Conservation (phyloP, 345 rosid species). For the Pistacia integerrima region DNA sequence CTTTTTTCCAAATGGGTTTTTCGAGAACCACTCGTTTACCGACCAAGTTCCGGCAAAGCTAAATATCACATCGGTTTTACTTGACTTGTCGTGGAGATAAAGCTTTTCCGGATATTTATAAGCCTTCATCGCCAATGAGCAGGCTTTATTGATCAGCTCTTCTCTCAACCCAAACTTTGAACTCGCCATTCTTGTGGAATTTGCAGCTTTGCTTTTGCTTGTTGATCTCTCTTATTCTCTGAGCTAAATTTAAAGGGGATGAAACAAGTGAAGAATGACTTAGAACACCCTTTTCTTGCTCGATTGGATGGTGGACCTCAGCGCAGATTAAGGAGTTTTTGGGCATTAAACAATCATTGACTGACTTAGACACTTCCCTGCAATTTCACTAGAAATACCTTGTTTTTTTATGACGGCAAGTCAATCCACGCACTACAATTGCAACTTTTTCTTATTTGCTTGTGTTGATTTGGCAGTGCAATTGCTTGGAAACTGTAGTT, state of each 20-base stretch:
- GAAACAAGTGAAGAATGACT: not conserved
- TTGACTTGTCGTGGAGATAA: conserved; percentile 28
- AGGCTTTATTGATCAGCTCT: conserved; percentile 45
- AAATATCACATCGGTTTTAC: conserved; percentile 32
- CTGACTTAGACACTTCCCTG: not conserved
- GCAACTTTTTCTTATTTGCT: too few species aligned
- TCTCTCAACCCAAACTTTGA: conserved; percentile 15
- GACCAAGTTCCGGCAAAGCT: conserved; percentile 59
- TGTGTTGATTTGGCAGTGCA: too few species aligned
- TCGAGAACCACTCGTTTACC: conserved; percentile 35
- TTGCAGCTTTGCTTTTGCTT: not conserved
- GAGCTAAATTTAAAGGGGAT: not conserved
- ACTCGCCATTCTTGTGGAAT: conserved; percentile 27
- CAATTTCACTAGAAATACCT: not conserved
- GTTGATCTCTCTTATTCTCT: not conserved
- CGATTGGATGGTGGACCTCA: not conserved
- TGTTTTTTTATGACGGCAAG: too few species aligned
- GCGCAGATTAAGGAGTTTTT: not conserved
- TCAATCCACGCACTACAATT: too few species aligned
- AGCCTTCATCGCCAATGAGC: conserved; percentile 41
- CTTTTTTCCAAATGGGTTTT: conserved; percentile 53
- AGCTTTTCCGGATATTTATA: conserved; percentile 31
- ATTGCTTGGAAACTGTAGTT: too few species aligned
- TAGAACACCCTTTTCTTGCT: not conserved
- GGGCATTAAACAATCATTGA: not conserved